Conservation (phyloP, 148 eudicot species). For the Camellia sinensis region DNA sequence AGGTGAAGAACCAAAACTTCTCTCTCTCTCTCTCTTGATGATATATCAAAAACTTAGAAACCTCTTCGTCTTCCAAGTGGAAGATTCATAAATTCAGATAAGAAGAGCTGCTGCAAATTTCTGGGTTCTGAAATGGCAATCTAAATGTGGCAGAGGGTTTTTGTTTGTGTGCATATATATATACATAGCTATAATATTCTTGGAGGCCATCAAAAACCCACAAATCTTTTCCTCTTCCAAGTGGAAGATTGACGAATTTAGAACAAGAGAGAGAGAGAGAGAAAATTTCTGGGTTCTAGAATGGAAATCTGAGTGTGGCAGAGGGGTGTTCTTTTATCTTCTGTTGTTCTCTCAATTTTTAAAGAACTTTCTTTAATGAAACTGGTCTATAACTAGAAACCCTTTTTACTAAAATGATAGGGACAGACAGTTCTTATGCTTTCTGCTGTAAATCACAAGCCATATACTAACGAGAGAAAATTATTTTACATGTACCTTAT, state of each 20-base stretch:
- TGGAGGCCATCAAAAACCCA: not conserved
- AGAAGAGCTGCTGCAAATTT: too few species aligned
- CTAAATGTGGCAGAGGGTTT: too few species aligned
- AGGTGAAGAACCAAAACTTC: conserved; percentile 31
- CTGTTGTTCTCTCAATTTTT: not conserved
- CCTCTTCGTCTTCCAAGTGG: too few species aligned
- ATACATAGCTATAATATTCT: not conserved
- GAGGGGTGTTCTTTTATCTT: not conserved
- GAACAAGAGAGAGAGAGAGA: not conserved
- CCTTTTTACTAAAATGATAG: not conserved
- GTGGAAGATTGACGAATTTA: conserved; percentile 2
- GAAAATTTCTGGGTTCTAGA: not conserved
- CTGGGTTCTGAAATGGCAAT: too few species aligned
- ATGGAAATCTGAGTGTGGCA: not conserved
- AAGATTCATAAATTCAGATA: too few species aligned
- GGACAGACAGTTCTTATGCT: not conserved
- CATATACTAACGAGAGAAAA: not conserved
- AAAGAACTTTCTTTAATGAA: not conserved
- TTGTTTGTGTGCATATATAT: too few species aligned
- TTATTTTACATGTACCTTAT: not conserved
- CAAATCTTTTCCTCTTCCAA: not conserved
- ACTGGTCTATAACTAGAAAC: not conserved
- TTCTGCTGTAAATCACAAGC: not conserved
- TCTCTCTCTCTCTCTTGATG: not conserved
- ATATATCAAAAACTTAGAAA: too few species aligned